Evolutionary conservation across 495 filamentous ascomycete species (phyloP).

Genomic region (Venustampulla echinocandica): DNA sequence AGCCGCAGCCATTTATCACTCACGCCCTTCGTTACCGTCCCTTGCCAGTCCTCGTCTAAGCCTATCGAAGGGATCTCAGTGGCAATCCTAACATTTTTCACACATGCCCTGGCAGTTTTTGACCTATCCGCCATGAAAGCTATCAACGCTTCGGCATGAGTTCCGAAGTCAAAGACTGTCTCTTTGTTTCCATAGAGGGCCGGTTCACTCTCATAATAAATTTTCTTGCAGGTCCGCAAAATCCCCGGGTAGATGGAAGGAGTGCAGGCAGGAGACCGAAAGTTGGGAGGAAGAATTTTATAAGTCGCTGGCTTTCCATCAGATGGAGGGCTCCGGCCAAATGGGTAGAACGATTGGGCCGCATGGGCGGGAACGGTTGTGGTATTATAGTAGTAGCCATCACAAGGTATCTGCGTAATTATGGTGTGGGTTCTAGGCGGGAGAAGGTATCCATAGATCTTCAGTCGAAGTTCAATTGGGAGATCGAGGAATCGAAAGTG

Average conservation of each 20-base stretch:
- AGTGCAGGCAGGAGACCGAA: constrained; percentile 1
- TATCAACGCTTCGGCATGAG: constrained; percentile 38
- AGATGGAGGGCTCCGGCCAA: neutral
- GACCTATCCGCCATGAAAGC: constrained; percentile 33
- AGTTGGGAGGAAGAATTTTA: constrained; percentile 14
- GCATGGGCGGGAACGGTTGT: constrained; percentile 5
- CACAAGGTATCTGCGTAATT: constrained; percentile 15
- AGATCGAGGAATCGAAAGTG: constrained; percentile 20
- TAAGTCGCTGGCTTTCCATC: constrained; percentile 13
- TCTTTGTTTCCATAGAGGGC: constrained; percentile 39
- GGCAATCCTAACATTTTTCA: constrained; percentile 11
- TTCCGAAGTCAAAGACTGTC: constrained; percentile 41
- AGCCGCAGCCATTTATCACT: constrained; percentile 3
- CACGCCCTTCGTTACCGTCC: neutral
- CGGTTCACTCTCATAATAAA: constrained; percentile 37
- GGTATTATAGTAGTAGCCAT: constrained; percentile 16
- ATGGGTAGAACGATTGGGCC: constrained; percentile 14
- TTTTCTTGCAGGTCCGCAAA: constrained; percentile 32
- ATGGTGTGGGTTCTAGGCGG: constrained; percentile 20
- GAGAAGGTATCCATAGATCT: constrained; percentile 22
- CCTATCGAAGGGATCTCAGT: constrained; percentile 6
- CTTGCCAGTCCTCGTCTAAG: neutral
- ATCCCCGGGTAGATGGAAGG: constrained; percentile 30
- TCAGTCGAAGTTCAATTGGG: constrained; percentile 22
- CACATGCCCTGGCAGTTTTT: constrained; percentile 2